These are phyloP conservation scores for Peronospora belbahrii DNA, from an alignment of 352 stramenopile genomes.

Conservation along the genomic window DNA sequence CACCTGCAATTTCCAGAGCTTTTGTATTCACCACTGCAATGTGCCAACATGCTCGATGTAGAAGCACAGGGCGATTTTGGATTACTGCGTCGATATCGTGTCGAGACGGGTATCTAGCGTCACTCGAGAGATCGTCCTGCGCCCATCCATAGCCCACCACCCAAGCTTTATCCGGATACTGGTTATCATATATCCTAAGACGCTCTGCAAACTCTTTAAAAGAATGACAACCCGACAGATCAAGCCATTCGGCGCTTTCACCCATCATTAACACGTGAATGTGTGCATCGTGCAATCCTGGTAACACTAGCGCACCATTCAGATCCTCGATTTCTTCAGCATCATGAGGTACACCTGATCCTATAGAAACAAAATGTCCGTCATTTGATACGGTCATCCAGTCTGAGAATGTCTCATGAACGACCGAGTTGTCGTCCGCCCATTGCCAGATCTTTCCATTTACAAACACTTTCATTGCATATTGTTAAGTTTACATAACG, in stretches of 20 bases:
- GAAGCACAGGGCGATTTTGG: constrained; percentile 52
- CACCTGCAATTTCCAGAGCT: constrained; percentile 60
- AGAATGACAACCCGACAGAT: constrained; percentile 63
- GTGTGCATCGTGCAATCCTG: constrained; percentile 83
- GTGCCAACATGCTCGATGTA: constrained; percentile 88
- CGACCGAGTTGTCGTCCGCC: constrained; percentile 7
- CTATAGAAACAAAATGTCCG: constrained; percentile 35
- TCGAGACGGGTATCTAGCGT: constrained; percentile 57
- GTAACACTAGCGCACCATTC: constrained; percentile 55
- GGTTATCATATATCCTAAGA: constrained; percentile 47
- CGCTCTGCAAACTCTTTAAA: constrained; percentile 59
- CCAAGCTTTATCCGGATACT: constrained; percentile 63
- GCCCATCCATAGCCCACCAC: constrained; percentile 84
- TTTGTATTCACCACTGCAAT: constrained; percentile 83
- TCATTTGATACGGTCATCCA: constrained; percentile 59
- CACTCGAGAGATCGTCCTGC: constrained; percentile 62
- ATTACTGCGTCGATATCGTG: constrained; percentile 75
- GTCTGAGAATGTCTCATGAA: constrained; percentile 18
- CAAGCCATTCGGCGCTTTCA: constrained; percentile 77
- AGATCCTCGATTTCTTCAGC: constrained; percentile 36
- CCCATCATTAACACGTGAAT: constrained; percentile 84
- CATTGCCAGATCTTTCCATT: constrained; percentile 76
- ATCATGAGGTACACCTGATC: constrained; percentile 12
- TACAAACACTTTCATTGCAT: constrained; percentile 39
- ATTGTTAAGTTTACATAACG: too few relatives aligned